Conservation (phyloP, 192 early-diverging fungal species). For the Gryganskiella cystojenkinii region DNA sequence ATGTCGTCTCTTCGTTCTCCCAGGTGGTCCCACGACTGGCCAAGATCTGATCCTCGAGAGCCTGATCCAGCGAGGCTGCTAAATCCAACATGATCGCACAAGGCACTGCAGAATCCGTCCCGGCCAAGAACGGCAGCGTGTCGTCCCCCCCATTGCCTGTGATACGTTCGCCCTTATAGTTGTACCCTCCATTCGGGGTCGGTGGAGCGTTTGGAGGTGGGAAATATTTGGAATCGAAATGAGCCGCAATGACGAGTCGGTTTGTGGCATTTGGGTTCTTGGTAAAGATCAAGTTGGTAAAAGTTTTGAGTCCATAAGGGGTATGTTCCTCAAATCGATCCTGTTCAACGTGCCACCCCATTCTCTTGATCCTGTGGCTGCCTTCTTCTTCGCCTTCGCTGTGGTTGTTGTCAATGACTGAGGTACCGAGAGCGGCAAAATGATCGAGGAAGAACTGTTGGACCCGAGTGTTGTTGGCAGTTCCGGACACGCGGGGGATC, state of each 20-base stretch:
- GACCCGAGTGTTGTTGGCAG: slow-evolving; percentile 73
- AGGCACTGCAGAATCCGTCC: slow-evolving; percentile 91
- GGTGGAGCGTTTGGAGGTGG: slow-evolving; percentile 44
- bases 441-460: slow-evolving; percentile 76
- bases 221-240: slow-evolving; percentile 93
- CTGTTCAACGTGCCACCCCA: slow-evolving; percentile 80
- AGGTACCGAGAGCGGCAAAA: slow-evolving; percentile 59
- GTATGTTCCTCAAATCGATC: slow-evolving; percentile 84
- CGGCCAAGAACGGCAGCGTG: slow-evolving; percentile 80
- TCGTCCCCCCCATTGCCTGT: slow-evolving; percentile 34
- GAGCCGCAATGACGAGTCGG: slow-evolving; percentile 88
- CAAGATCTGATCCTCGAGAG: slow-evolving; percentile 52
- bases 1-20: slow-evolving; percentile 58
- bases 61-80: slow-evolving; percentile 73
- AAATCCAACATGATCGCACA: slow-evolving; percentile 92
- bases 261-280: slow-evolving; percentile 78
- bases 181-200: too few relatives aligned
- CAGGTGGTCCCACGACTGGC: slow-evolving; percentile 12
- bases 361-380: slow-evolving; percentile 2
- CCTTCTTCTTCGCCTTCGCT: slow-evolving; percentile 1
- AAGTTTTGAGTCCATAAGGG: slow-evolving; percentile 77
- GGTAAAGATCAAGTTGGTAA: slow-evolving; percentile 93
- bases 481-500: slow-evolving; percentile 83
- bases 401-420: neutral
- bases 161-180: too few relatives aligned